A percentile compares a stretch with the other conserved stretches of the same genome.
Conservation (phyloP, 768 basidiomycete genomes). For the Clitopilus passeckerianus region DNA sequence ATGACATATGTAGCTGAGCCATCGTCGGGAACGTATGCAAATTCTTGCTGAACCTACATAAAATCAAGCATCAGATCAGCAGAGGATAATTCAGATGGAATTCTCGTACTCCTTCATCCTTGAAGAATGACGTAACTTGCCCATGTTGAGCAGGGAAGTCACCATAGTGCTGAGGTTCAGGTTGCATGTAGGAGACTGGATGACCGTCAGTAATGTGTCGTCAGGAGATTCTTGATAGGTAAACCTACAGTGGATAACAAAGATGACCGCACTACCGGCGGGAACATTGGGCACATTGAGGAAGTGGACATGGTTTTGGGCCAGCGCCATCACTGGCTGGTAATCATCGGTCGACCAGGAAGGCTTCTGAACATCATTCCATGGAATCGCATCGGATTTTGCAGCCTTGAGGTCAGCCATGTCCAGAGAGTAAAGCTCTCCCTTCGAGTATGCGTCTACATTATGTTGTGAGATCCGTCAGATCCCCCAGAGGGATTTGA, state of each 20-base stretch:
- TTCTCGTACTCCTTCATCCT: constrained; percentile 40
- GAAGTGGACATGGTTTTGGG: constrained; percentile 86
- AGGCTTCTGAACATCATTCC: constrained; percentile 57
- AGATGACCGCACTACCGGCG: constrained; percentile 73
- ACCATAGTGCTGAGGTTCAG: constrained; percentile 58
- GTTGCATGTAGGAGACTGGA: constrained; percentile 79
- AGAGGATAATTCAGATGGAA: constrained; percentile 11
- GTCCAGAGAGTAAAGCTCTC: constrained; percentile 64
- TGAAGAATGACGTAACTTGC: constrained; percentile 68
- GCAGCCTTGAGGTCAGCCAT: constrained; percentile 63
- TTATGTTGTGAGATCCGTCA: neutral
- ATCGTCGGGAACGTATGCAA: constrained; percentile 75
- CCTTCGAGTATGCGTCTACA: constrained; percentile 63
- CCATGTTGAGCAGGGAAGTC: constrained; percentile 68
- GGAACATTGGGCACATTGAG: constrained; percentile 61
- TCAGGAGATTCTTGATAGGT: neutral
- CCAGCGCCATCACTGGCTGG: constrained; percentile 72
- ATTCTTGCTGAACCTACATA: constrained; percentile 59
- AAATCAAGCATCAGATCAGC: neutral
- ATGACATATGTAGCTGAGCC: constrained; percentile 66
- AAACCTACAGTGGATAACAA: constrained; percentile 81
- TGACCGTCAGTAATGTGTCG: neutral
- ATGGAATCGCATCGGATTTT: constrained; percentile 49
- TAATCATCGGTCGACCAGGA: constrained; percentile 54
- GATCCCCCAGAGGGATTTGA: neutral